These are phyloP conservation scores for Rhizopus sp. DNA, from an alignment of 371 early-diverging fungal genomes.

Conservation along the genomic window DNA sequence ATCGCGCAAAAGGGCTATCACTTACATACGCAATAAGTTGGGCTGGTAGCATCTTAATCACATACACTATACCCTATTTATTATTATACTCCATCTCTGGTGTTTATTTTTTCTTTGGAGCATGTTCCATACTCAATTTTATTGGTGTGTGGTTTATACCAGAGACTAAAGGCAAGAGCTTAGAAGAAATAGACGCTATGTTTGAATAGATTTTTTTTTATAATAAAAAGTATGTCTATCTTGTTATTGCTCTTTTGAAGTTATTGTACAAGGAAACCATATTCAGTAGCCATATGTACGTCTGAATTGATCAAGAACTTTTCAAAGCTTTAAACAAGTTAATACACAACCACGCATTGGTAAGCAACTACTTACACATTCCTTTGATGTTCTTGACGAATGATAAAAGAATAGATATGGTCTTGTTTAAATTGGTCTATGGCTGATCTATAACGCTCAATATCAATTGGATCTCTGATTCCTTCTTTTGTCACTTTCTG, in stretches of 20 bases:
- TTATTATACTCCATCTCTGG: constrained; percentile 56
- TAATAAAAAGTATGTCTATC: no score
- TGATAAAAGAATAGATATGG: constrained; percentile 77
- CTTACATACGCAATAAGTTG: constrained; percentile 66
- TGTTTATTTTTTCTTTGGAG: constrained; percentile 59
- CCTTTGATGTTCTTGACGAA: constrained; percentile 67
- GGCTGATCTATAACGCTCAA: constrained; percentile 52
- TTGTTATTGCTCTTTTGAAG: neutral
- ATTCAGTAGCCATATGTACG: constrained; percentile 43
- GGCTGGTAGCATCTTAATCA: constrained; percentile 52
- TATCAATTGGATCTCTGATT: constrained; percentile 36
- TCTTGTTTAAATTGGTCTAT: constrained; percentile 84
- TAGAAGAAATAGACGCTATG: constrained; percentile 57
- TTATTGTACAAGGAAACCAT: constrained; percentile 11
- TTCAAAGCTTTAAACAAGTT: constrained; percentile 53
- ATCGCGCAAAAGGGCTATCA: constrained; percentile 45
- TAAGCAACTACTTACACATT: constrained; percentile 36
- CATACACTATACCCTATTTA: constrained; percentile 39
- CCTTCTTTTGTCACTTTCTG: constrained; percentile 23
- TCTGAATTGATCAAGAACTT: constrained; percentile 72
- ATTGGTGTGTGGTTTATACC: constrained; percentile 47
- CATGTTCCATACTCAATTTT: constrained; percentile 34
- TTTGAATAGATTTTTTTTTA: constrained; percentile 23
- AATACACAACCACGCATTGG: neutral
- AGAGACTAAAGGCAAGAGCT: constrained; percentile 55